A percentile compares a stretch with the other conserved stretches of the same genome.
Conservation (phyloP, 2,329 filamentous ascomycete genomes). For the Nothophoma quercina region DNA sequence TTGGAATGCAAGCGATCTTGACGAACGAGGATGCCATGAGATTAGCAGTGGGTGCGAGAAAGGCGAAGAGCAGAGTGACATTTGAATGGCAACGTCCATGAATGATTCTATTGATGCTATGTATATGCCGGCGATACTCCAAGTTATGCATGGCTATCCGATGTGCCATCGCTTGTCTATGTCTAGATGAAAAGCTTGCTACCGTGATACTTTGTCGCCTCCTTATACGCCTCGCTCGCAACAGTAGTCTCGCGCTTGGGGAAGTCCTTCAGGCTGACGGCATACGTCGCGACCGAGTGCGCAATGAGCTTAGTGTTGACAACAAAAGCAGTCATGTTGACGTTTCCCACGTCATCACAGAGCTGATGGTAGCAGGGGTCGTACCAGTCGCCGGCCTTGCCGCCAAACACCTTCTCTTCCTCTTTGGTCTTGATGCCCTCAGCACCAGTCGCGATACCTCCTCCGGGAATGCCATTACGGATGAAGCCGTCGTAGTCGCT, state of each 20-base stretch:
- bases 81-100: neutral
- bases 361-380: slow-evolving; percentile 52
- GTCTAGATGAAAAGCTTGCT: slow-evolving; percentile 42
- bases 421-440: slow-evolving; percentile 52
- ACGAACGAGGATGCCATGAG: no score
- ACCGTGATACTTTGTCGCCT: slow-evolving; percentile 43
- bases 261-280: slow-evolving; percentile 45
- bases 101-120: neutral
- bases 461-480: slow-evolving; percentile 50
- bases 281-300: slow-evolving; percentile 49
- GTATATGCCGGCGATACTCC: neutral
- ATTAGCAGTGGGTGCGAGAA: no score
- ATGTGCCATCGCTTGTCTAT: neutral
- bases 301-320: slow-evolving; percentile 52
- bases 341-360: slow-evolving; percentile 50
- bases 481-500: slow-evolving; percentile 54
- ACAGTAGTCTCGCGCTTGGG: slow-evolving; percentile 37
- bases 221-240: slow-evolving; percentile 29
- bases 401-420: slow-evolving; percentile 48
- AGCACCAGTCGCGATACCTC: slow-evolving; percentile 52
- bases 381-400: slow-evolving; percentile 49
- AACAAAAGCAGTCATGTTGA: slow-evolving; percentile 49
- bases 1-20: no score
- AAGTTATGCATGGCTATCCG: no score
- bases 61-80: no score